Evolutionary conservation across 495 filamentous ascomycete genomes (phyloP).

Genomic region (Rostrohypoxylon terebratum): DNA sequence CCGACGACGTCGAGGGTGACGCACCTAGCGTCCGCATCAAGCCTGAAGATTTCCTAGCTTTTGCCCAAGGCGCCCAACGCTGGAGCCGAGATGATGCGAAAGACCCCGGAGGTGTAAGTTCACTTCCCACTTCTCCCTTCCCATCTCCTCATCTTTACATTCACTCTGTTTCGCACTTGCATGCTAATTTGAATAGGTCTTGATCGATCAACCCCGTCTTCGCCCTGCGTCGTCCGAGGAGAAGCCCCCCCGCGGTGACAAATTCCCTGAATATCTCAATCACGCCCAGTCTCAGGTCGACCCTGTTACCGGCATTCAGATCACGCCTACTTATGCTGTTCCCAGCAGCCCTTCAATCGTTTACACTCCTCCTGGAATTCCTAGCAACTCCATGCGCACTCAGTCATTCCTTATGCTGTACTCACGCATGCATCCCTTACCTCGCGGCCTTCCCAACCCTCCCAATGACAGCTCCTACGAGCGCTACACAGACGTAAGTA

Average conservation of each 20-base stretch:
- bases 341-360: slow-evolving; percentile 39
- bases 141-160: background rate
- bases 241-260: background rate
- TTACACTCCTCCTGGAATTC: slow-evolving; percentile 42
- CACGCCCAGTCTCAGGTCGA: slow-evolving; percentile 25
- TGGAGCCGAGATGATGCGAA: slow-evolving; percentile 21
- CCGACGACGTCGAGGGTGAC: background rate
- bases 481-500: slow-evolving; percentile 31
- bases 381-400: background rate
- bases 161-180: background rate
- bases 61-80: slow-evolving; percentile 26
- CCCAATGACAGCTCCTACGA: slow-evolving; percentile 13
- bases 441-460: slow-evolving; percentile 9
- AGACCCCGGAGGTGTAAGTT: slow-evolving; percentile 29
- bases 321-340: slow-evolving; percentile 45
- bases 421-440: slow-evolving; percentile 42
- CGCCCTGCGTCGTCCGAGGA: slow-evolving; percentile 16
- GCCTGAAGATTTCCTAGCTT: slow-evolving; percentile 39
- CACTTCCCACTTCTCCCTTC: background rate
- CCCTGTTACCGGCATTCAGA: slow-evolving; percentile 29
- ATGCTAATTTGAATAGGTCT: slow-evolving; percentile 14
- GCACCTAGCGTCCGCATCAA: slow-evolving; percentile 36
- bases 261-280: background rate
- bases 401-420: slow-evolving; percentile 27
- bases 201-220: slow-evolving; percentile 8